Evolutionary conservation across 176 grass and related monocot genomes (phyloP).

Genomic region (Elaeis guineensis): DNA sequence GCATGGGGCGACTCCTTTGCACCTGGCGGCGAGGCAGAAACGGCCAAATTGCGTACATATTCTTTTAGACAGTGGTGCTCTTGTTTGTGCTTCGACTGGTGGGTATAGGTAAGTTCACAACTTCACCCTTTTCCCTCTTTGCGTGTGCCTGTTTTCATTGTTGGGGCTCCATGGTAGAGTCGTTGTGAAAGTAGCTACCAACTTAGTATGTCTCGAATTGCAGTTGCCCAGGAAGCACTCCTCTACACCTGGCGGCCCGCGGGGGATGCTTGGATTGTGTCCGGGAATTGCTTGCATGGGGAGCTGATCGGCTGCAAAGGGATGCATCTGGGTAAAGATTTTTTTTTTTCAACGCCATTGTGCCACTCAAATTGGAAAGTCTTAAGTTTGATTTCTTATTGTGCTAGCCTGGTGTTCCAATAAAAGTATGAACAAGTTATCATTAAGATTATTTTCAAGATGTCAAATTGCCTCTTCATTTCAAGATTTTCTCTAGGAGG

Average conservation of each 20-base stretch:
- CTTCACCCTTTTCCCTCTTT: not conserved
- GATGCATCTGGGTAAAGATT: conserved; percentile 70
- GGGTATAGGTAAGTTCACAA: conserved; percentile 48
- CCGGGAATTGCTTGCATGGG: conserved; percentile 89
- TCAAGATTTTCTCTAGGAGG: no score
- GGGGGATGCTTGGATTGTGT: conserved; percentile 90
- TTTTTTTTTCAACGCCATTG: not conserved
- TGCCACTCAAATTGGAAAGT: not conserved
- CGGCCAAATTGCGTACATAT: conserved; percentile 75
- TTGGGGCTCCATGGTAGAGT: no score
- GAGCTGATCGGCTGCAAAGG: conserved; percentile 89
- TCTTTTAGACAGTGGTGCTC: conserved; percentile 77
- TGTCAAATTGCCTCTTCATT: no score
- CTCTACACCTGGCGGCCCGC: conserved; percentile 86
- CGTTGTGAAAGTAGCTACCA: no score
- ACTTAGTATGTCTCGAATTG: not conserved
- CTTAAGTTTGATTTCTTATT: no score
- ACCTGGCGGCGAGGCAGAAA: conserved; percentile 82
- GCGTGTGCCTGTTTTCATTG: not conserved
- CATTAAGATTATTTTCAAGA: no score
- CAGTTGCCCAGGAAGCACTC: conserved; percentile 75
- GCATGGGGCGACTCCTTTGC: conserved; percentile 75
- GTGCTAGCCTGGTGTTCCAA: no score
- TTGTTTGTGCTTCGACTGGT: conserved; percentile 68
- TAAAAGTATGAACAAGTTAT: no score